phyloP scores from a whole-genome alignment of 2,329 filamentous ascomycete species.

The Nannizziopsis arthrosporioides region DNA sequence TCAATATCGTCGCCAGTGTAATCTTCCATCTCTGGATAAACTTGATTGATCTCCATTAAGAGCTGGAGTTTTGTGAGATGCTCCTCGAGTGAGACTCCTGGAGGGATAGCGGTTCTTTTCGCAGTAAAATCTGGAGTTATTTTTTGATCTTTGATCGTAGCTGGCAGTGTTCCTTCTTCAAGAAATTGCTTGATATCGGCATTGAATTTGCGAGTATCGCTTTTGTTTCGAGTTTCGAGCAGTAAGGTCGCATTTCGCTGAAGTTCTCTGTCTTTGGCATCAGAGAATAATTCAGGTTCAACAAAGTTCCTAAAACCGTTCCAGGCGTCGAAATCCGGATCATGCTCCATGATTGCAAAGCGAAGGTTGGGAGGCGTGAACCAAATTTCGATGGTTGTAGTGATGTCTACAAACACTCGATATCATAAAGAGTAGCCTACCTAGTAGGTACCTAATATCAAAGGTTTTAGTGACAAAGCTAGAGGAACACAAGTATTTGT shows the following conservation, averaged over 20 bases:
- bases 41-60: constrained; percentile 7
- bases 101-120: not conserved
- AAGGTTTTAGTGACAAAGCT: too few species aligned
- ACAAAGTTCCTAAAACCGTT: too few species aligned
- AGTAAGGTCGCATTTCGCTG: not conserved
- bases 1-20: constrained; percentile 19
- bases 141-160: not conserved
- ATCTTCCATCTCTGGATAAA: constrained; percentile 17
- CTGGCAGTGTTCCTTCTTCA: not conserved
- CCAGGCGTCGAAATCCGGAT: too few species aligned
- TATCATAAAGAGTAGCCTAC: too few species aligned
- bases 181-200: constrained; percentile 7
- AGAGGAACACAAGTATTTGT: too few species aligned
- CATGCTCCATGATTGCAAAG: too few species aligned
- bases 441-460: too few species aligned
- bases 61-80: constrained; percentile 6
- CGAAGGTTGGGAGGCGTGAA: too few species aligned
- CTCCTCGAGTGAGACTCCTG: not conserved
- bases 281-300: too few species aligned
- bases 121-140: not conserved
- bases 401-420: too few species aligned
- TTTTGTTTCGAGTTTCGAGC: not conserved
- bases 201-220: not conserved
- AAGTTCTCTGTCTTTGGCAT: not conserved
- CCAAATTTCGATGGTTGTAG: too few species aligned